A percentile compares a stretch with the other conserved stretches of the same genome.
Conservation (phyloP, 495 filamentous ascomycete genomes). For the Podospora conica region DNA sequence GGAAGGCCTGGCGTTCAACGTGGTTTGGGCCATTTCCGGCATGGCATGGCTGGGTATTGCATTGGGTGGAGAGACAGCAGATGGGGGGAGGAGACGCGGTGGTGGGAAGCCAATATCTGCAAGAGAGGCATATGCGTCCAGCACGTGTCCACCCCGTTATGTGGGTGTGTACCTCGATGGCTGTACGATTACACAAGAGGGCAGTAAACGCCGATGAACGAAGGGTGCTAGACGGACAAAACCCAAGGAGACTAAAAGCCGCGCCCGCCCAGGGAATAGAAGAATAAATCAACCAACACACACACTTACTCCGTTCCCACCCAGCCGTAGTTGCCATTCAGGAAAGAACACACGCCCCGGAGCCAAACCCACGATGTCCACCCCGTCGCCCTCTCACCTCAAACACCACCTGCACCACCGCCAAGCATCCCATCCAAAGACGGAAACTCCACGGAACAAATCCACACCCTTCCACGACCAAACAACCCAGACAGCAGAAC, state of each 20-base stretch:
- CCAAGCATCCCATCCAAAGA: background rate
- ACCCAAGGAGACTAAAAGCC: background rate
- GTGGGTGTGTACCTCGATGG: background rate
- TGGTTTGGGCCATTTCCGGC: conserved; percentile 6
- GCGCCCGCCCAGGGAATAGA: background rate
- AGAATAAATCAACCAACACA: background rate
- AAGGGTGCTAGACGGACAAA: background rate
- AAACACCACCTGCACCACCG: background rate
- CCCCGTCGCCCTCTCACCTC: too few species aligned
- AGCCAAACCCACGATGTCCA: background rate
- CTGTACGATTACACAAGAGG: background rate
- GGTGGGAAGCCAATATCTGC: background rate
- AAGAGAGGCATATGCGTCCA: background rate
- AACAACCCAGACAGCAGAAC: background rate
- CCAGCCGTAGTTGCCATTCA: background rate
- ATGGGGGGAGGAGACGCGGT: background rate
- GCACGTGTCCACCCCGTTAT: background rate
- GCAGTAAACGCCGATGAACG: background rate
- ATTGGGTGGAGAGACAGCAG: conserved; percentile 2
- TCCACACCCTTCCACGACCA: background rate
- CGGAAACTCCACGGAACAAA: background rate
- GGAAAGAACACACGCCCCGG: background rate
- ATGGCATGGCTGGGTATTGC: conserved; percentile 6
- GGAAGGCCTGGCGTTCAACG: conserved; percentile 41
- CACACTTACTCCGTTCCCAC: background rate